A percentile compares a stretch with the other conserved stretches of the same genome.
Evolutionary conservation across 2,329 filamentous ascomycete species (phyloP).

Genomic region (Alternaria rosae): DNA sequence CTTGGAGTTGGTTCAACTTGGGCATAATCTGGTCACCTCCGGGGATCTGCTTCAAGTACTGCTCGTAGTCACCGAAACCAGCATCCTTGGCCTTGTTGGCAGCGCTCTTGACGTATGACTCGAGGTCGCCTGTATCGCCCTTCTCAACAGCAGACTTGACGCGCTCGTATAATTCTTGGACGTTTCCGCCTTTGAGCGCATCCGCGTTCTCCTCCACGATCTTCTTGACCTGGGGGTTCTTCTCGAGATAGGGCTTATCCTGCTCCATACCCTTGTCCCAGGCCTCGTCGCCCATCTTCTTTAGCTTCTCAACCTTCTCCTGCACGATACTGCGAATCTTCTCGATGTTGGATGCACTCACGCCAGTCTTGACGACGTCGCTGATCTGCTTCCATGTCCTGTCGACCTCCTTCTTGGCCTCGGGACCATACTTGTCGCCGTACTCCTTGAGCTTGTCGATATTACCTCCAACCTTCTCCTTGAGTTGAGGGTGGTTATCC

Average conservation of each 20-base stretch:
- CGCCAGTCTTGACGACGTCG: slow-evolving; percentile 68
- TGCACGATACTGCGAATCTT: slow-evolving; percentile 69
- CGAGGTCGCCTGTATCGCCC: slow-evolving; percentile 65
- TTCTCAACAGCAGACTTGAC: slow-evolving; percentile 68
- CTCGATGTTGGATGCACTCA: slow-evolving; percentile 63
- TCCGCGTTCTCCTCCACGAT: slow-evolving; percentile 75
- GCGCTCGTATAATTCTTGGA: slow-evolving; percentile 68
- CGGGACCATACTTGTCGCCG: slow-evolving; percentile 73
- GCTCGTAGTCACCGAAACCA: slow-evolving; percentile 60
- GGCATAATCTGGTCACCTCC: slow-evolving; percentile 69
- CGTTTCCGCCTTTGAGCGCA: slow-evolving; percentile 71
- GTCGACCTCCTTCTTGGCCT: slow-evolving; percentile 78
- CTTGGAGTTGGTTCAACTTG: slow-evolving; percentile 70
- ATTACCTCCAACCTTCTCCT: slow-evolving; percentile 74
- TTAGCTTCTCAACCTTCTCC: slow-evolving; percentile 72
- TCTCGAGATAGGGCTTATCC: slow-evolving; percentile 75
- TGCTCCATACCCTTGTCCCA: slow-evolving; percentile 76
- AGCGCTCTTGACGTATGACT: slow-evolving; percentile 67
- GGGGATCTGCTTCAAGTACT: slow-evolving; percentile 72
- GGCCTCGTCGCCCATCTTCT: slow-evolving; percentile 73
- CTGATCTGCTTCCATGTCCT: slow-evolving; percentile 73
- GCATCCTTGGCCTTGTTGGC: slow-evolving; percentile 66
- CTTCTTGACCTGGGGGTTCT: slow-evolving; percentile 78
- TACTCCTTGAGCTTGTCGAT: slow-evolving; percentile 74
- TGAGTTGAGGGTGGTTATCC: slow-evolving; percentile 75